A percentile compares a stretch with the other conserved stretches of the same genome.
These are phyloP conservation scores for Exophiala dermatitidis DNA, from an alignment of 2,329 filamentous ascomycete species.

Conservation along the genomic window DNA sequence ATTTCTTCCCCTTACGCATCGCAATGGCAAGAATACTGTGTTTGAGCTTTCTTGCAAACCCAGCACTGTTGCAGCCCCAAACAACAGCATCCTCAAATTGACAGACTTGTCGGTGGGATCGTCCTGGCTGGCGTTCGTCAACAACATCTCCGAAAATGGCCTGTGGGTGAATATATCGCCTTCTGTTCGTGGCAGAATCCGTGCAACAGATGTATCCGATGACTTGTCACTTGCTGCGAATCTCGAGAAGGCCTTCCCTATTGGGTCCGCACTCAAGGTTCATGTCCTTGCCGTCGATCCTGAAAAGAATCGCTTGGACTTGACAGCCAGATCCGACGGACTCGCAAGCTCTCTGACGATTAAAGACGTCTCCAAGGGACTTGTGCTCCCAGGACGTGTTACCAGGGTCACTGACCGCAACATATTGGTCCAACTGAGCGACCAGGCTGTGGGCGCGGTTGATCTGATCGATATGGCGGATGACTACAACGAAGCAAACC, in stretches of 20 bases:
- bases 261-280: slow-evolving; percentile 81
- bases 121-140: slow-evolving; percentile 74
- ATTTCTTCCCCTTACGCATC: slow-evolving; percentile 85
- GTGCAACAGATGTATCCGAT: slow-evolving; percentile 75
- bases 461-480: slow-evolving; percentile 78
- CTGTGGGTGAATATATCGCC: slow-evolving; percentile 90
- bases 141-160: slow-evolving; percentile 72
- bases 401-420: slow-evolving; percentile 80
- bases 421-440: slow-evolving; percentile 76
- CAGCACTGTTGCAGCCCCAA: slow-evolving; percentile 46
- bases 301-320: slow-evolving; percentile 67
- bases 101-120: slow-evolving; percentile 66
- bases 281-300: slow-evolving; percentile 68
- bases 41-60: slow-evolving; percentile 81
- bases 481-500: slow-evolving; percentile 74
- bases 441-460: slow-evolving; percentile 69
- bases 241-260: slow-evolving; percentile 70
- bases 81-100: slow-evolving; percentile 60
- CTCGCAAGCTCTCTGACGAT: slow-evolving; percentile 57
- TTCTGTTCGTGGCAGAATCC: slow-evolving; percentile 75
- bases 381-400: slow-evolving; percentile 74
- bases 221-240: slow-evolving; percentile 73
- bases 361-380: slow-evolving; percentile 65
- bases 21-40: slow-evolving; percentile 67
- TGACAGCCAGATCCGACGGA: slow-evolving; percentile 64